These are phyloP conservation scores for Pyrenochaeta sp. DNA, from an alignment of 2,329 filamentous ascomycete species.

Conservation along the genomic window DNA sequence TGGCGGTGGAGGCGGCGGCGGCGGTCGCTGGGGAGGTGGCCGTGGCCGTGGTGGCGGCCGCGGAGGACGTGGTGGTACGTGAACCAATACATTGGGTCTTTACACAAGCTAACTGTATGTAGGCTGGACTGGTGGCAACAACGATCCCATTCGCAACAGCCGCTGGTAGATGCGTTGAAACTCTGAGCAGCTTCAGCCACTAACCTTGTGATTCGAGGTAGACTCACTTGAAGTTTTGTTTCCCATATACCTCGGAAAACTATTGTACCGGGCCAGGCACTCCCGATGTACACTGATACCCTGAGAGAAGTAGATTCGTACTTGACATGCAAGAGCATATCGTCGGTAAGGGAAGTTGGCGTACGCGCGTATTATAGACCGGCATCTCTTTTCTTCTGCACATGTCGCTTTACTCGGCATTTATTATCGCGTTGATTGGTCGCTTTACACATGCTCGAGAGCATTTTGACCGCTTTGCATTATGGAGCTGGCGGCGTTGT, in stretches of 20 bases:
- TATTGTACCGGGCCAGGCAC: conserved; percentile 19
- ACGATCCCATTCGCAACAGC: conserved; percentile 51
- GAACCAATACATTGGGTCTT: conserved; percentile 4
- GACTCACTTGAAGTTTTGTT: conserved; percentile 19
- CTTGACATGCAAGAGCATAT: conserved; percentile 18
- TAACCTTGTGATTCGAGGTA: too few species aligned
- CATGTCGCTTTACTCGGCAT: conserved; percentile 12
- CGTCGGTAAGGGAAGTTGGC: conserved; percentile 15
- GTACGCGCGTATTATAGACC: conserved; percentile 34
- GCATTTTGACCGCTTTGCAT: conserved; percentile 26
- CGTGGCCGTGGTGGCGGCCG: conserved; percentile 73
- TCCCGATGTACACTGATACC: conserved; percentile 42
- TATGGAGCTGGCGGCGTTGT: conserved; percentile 33
- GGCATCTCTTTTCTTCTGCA: conserved; percentile 30
- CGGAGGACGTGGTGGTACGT: conserved; percentile 61
- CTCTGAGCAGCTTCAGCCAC: conserved; percentile 2
- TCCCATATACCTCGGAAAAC: conserved; percentile 7
- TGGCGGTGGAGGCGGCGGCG: conserved; percentile 81
- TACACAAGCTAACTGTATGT: conserved; percentile 22
- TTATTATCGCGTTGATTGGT: conserved; percentile 6
- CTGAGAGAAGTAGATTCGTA: conserved; percentile 31
- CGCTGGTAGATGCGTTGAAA: conserved; percentile 45
- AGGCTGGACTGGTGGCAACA: conserved; percentile 51
- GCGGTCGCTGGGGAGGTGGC: conserved; percentile 71
- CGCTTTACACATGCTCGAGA: conserved; percentile 4